Evolutionary conservation across 2,329 filamentous ascomycete genomes (phyloP), one percentile per base, ranked within the genome.

Genomic region (Coccinonectria pachysandricola): DNA sequence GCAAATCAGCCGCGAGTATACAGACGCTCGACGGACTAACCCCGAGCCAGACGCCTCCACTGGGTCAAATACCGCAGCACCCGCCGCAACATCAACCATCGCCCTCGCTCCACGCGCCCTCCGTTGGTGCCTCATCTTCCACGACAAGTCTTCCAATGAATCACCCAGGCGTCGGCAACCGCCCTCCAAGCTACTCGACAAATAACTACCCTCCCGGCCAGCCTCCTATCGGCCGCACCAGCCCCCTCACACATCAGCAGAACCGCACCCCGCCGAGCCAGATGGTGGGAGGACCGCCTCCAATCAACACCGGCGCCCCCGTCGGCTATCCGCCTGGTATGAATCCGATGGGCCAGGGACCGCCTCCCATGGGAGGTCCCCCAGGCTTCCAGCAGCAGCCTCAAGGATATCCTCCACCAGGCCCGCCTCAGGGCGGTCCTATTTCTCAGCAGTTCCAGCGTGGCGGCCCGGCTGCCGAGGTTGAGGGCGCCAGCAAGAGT

Each of bases 401-500:
- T n/a, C 41, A 44, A 25, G 65, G 61, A 36, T 71, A 71, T 36
- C 66, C 54, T 36, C 50, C 54, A 27, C 26, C 35, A 14, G 43
- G 62, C 16, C 61, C 59, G 23, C 58, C 43, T 16, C 36, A 44
- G 15, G 46, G 50, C 12, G 49, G 46, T 17, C 54, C 57, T 21
- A 50, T 57, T 27, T 59, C 54, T 18, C 59, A 58, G 37, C 59
- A 61, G 37, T 46, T 55, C 53, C 53, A 54, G 46, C 45, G 60
- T 36, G 54, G 57, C 43, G 60, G 60, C 45, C 61, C 64, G 10
- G 68, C 71, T 22, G 68, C 68, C 31, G 88, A 96, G 57, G 82
- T 93, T 18, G 85, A 94, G 46, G 87, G 83, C 33, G 83, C 78
- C 45, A 85, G 79, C 48, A 76, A 84, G 53, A 93, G 79, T 64